phyloP scores from a whole-genome alignment of 1,284 basidiomycete genomes.

The Phylloboletellus chloephorus region DNA sequence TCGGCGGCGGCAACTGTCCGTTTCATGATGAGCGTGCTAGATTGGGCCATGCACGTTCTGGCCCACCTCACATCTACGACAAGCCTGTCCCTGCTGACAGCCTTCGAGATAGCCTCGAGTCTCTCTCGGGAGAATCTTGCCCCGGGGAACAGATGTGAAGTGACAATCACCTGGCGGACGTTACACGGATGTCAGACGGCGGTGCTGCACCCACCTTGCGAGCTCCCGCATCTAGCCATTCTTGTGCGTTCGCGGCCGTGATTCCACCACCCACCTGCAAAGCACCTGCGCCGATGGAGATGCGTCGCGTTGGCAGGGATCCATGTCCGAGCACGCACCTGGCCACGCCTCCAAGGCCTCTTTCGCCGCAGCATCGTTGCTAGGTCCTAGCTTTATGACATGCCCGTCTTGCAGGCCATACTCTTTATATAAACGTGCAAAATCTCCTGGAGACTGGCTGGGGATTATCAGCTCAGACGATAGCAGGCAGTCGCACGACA shows the following conservation, averaged over 20 bases:
- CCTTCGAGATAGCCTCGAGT: slow-evolving; percentile 58
- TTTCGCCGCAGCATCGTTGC: slow-evolving; percentile 83
- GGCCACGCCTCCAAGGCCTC: slow-evolving; percentile 84
- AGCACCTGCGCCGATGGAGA: slow-evolving; percentile 40
- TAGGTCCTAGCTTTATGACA: slow-evolving; percentile 92
- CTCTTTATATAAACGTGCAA: slow-evolving; percentile 73
- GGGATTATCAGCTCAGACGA: slow-evolving; percentile 7
- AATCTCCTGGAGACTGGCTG: slow-evolving; percentile 80
- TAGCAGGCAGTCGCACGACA: neutral
- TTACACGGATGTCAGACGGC: slow-evolving; percentile 6
- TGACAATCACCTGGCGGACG: slow-evolving; percentile 80
- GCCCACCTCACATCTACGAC: slow-evolving; percentile 92
- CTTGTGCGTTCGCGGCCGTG: slow-evolving; percentile 69
- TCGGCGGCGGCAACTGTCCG: slow-evolving; percentile 73
- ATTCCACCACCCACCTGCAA: slow-evolving; percentile 96
- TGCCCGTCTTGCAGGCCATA: slow-evolving; percentile 81
- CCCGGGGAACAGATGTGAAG: slow-evolving; percentile 89
- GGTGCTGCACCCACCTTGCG: slow-evolving; percentile 62
- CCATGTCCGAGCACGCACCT: slow-evolving; percentile 37
- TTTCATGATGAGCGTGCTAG: slow-evolving; percentile 4
- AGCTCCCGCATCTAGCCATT: slow-evolving; percentile 88
- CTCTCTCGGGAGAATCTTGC: slow-evolving; percentile 75
- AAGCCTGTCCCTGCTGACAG: slow-evolving; percentile 79
- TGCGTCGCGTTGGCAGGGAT: slow-evolving; percentile 3
- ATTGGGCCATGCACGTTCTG: slow-evolving; percentile 1